phyloP scores from a whole-genome alignment of 768 basidiomycete genomes.

The Sutorius australiensis region DNA sequence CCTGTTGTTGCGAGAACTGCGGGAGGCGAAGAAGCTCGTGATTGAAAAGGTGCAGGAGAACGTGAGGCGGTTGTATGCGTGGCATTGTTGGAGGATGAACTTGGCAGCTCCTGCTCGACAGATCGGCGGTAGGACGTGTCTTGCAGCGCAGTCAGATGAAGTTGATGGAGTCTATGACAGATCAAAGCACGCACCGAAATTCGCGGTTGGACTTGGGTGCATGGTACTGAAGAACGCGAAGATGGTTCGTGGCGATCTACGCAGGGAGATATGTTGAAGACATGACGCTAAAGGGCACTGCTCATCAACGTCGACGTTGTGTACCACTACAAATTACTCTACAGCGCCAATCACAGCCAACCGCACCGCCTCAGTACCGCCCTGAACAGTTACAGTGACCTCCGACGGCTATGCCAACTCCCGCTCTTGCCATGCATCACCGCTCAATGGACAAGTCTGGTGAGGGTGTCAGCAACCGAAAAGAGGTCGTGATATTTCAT shows the following conservation, averaged over 20 bases:
- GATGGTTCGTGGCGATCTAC: constrained; percentile 5
- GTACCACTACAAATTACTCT: background rate
- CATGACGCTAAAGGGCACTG: constrained; percentile 8
- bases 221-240: constrained; percentile 4
- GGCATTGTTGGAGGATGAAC: constrained; percentile 37
- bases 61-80: constrained; percentile 20
- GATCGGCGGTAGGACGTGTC: constrained; percentile 55
- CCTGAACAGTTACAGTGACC: background rate
- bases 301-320: constrained; percentile 4
- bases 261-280: constrained; percentile 4
- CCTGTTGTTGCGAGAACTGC: constrained; percentile 27
- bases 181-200: constrained; percentile 15
- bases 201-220: constrained; percentile 7
- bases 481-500: background rate
- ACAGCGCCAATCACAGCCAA: constrained; percentile 19
- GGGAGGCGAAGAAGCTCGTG: constrained; percentile 25
- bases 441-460: too few species aligned
- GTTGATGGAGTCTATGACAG: background rate
- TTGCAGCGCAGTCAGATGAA: constrained; percentile 5
- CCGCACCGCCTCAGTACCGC: constrained; percentile 25
- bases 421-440: too few species aligned
- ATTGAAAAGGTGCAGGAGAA: constrained; percentile 3
- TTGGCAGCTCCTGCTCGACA: constrained; percentile 21
- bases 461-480: too few species aligned
- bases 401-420: too few species aligned